A percentile compares a stretch with the other conserved stretches of the same genome.
Evolutionary conservation across 768 basidiomycete genomes (phyloP).

Genomic region (Suillus variegatus): DNA sequence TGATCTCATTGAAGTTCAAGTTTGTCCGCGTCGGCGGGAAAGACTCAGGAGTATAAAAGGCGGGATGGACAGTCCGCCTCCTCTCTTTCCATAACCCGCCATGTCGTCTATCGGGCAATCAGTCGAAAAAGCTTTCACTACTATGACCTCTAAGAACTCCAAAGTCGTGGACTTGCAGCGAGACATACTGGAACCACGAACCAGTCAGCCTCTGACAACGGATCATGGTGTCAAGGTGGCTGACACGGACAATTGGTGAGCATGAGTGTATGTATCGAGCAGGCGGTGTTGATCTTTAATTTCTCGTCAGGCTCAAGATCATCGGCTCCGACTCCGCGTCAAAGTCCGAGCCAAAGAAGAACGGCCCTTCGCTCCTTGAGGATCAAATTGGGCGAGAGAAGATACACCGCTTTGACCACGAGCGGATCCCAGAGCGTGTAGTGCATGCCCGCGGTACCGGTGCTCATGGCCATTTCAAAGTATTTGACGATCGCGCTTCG

Average conservation of each 20-base stretch:
- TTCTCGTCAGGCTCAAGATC: slow-evolving; percentile 52
- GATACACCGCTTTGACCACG: slow-evolving; percentile 81
- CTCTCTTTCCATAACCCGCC: background rate
- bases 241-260: slow-evolving; percentile 67
- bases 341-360: background rate
- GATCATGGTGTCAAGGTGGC: slow-evolving; percentile 60
- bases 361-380: slow-evolving; percentile 76
- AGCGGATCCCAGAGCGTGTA: slow-evolving; percentile 86
- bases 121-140: slow-evolving; percentile 16
- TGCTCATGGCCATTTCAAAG: slow-evolving; percentile 84
- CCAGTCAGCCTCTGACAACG: slow-evolving; percentile 46
- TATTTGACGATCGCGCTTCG: slow-evolving; percentile 63
- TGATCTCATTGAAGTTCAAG: background rate
- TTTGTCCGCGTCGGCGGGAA: slow-evolving; percentile 12
- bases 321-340: background rate
- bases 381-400: slow-evolving; percentile 77
- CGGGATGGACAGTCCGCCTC: background rate
- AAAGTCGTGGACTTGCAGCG: slow-evolving; percentile 25
- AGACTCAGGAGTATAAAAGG: background rate
- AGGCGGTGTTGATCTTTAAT: slow-evolving; percentile 9
- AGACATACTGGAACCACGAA: slow-evolving; percentile 24
- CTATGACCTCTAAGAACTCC: slow-evolving; percentile 12
- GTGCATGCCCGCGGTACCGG: slow-evolving; percentile 73
- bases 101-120: slow-evolving; percentile 20
- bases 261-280: slow-evolving; percentile 4